phyloP scores from a whole-genome alignment of 139 green algal species.

The Micractinium sp. region DNA sequence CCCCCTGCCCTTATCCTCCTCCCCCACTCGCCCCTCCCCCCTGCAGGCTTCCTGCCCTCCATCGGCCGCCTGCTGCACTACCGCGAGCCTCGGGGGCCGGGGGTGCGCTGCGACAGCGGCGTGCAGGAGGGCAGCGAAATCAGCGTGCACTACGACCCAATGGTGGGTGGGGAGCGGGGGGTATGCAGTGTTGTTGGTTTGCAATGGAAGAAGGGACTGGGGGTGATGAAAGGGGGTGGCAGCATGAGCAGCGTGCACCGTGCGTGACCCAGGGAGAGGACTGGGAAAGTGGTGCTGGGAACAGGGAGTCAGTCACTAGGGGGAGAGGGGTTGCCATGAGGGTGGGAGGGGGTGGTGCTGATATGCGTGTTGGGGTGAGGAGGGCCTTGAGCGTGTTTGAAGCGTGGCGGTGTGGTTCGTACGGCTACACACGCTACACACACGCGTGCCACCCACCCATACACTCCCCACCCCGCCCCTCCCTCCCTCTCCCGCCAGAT shows the following conservation, averaged over 20 bases:
- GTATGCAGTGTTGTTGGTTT: not conserved
- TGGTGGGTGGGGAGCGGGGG: conserved; percentile 63
- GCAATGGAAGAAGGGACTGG: not conserved
- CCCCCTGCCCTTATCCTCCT: not conserved
- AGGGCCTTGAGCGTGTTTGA: no score
- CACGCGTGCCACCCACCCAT: no score
- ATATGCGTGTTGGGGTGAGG: no score
- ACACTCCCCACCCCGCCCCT: not conserved
- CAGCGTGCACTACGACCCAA: conserved; percentile 83
- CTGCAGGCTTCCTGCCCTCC: conserved; percentile 44
- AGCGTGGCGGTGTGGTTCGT: not conserved
- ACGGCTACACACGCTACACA: not conserved
- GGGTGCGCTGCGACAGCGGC: conserved; percentile 76
- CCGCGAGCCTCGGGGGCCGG: conserved; percentile 38
- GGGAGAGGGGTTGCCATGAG: no score
- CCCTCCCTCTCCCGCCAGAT: conserved; percentile 6
- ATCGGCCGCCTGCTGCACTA: conserved; percentile 67
- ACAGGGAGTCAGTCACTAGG: no score
- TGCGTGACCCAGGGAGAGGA: no score
- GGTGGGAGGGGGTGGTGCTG: no score
- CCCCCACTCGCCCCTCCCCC: no score
- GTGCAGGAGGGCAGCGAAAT: conserved; percentile 73
- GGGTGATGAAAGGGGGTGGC: no score
- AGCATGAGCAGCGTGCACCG: no score
- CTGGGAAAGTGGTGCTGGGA: no score